Evolutionary conservation across 73 alveolate species (phyloP), one percentile per base, ranked within the genome.

Genomic region (Paramecium caudatum): DNA sequence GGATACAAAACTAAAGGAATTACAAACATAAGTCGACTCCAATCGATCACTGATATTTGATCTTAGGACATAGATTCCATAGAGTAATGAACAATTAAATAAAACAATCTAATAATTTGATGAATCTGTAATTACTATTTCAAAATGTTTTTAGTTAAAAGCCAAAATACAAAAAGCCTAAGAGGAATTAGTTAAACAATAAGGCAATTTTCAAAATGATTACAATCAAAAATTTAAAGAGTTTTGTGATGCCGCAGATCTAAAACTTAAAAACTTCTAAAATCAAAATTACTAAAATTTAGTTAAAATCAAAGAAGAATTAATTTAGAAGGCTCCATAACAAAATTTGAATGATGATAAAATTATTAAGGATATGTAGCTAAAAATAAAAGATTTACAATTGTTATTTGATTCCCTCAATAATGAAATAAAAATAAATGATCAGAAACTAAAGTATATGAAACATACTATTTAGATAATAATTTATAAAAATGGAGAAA

Each of bases 191-290:
- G 16, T 68, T 23, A 34, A 30, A 25, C 37, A 68, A n/a, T 15
- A 68, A 43, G 84, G 17, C 19, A 68, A 68, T 68, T 68, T 68
- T 68, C 37, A 68, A 68, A 68, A 5, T 23, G 50, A 68, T 68
- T 68, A 68, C 34, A 17, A 68, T 32, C 17, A 25, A 68, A 68
- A 30, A 43, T 68, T 68, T 13, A 68, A 68, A 34, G 84, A 68
- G 34, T 68, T 68, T 25, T 15, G 21, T 10, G 61, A 34, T 5
- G 19, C 9, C 34, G 34, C 50, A 13, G 84, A 68, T 68, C 25
- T 12, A 17, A 68, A 68, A 34, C 8, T 32, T 17, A 37, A n/a
- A 34, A 17, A 32, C 7, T n/a, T 68, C 17, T 32, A 68, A 68
- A 68, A 68, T 25, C 34, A 68, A 37, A 68, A 34, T 32, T 34